Conservation (phyloP, 495 filamentous ascomycete species). For the Immersiella caudata region DNA sequence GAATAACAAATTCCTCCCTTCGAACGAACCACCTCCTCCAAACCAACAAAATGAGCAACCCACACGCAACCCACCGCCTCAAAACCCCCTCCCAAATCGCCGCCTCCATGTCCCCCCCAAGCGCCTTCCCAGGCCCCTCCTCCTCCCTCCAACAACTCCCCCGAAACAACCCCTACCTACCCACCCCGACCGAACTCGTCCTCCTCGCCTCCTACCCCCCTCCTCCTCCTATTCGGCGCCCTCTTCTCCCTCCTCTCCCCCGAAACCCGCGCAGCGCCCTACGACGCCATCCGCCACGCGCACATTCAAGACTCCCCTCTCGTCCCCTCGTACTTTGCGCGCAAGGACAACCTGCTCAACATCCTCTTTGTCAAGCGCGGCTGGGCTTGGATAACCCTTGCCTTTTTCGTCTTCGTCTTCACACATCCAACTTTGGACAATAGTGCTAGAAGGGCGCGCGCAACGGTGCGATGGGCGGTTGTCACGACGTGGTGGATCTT, state of each 20-base stretch:
- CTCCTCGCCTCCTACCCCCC: slow-evolving; percentile 72
- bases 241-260: slow-evolving; percentile 79
- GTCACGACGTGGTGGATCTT: slow-evolving; percentile 75
- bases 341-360: slow-evolving; percentile 90
- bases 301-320: slow-evolving; percentile 53
- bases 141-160: slow-evolving; percentile 15
- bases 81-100: slow-evolving; percentile 23
- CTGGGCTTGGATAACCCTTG: slow-evolving; percentile 84
- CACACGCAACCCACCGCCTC: slow-evolving; percentile 7
- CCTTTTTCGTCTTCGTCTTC: slow-evolving; percentile 62
- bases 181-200: slow-evolving; percentile 63
- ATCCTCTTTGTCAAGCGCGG: slow-evolving; percentile 89
- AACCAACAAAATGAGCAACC: not conserved
- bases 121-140: not conserved
- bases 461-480: slow-evolving; percentile 65
- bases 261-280: slow-evolving; percentile 60
- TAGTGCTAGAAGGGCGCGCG: slow-evolving; percentile 48
- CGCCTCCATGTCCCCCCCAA: slow-evolving; percentile 4
- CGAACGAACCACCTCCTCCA: not conserved
- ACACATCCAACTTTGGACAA: slow-evolving; percentile 57
- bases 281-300: slow-evolving; percentile 57
- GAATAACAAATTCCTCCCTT: not conserved
- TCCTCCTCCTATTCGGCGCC: slow-evolving; percentile 75
- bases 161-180: slow-evolving; percentile 54
- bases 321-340: slow-evolving; percentile 86